phyloP scores from a whole-genome alignment of 345 rosid genomes.

The Populus deltoides region DNA sequence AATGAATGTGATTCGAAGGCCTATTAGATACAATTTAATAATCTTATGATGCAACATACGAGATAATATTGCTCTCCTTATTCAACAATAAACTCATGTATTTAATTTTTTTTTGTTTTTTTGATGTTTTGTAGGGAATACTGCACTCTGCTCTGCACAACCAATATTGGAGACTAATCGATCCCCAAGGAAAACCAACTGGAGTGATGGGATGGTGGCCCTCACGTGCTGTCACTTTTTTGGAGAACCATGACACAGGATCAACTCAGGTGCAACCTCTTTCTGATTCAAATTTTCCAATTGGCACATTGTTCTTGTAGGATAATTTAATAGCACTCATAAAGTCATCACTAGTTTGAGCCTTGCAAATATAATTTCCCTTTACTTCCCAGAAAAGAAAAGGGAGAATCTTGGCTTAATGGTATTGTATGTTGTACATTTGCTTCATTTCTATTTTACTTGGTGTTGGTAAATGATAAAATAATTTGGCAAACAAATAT shows the following conservation, averaged over 20 bases:
- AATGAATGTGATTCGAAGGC: too few relatives aligned
- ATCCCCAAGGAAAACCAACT: slow-evolving; percentile 51
- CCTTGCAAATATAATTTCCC: neutral
- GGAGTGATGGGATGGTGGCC: slow-evolving; percentile 65
- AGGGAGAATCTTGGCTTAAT: neutral
- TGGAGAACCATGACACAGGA: slow-evolving; percentile 56
- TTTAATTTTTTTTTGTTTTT: neutral
- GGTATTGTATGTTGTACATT: neutral
- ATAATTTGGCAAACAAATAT: neutral
- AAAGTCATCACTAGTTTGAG: neutral
- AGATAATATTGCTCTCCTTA: too few relatives aligned
- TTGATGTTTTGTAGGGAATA: slow-evolving; percentile 31
- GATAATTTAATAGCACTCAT: too few relatives aligned
- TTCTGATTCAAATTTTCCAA: neutral
- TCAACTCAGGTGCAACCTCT: slow-evolving; percentile 41
- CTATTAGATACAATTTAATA: too few relatives aligned
- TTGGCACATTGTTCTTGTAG: neutral
- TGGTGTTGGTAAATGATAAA: neutral
- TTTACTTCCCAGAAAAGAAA: neutral
- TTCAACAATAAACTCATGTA: neutral
- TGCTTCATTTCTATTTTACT: neutral
- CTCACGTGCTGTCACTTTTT: slow-evolving; percentile 47
- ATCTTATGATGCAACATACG: too few relatives aligned
- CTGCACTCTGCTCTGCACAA: slow-evolving; percentile 44
- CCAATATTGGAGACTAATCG: slow-evolving; percentile 49